A percentile compares a stretch with the other conserved stretches of the same genome.
Conservation (phyloP, 176 grass and related monocot species). For the Rhynchospora breviuscula region DNA sequence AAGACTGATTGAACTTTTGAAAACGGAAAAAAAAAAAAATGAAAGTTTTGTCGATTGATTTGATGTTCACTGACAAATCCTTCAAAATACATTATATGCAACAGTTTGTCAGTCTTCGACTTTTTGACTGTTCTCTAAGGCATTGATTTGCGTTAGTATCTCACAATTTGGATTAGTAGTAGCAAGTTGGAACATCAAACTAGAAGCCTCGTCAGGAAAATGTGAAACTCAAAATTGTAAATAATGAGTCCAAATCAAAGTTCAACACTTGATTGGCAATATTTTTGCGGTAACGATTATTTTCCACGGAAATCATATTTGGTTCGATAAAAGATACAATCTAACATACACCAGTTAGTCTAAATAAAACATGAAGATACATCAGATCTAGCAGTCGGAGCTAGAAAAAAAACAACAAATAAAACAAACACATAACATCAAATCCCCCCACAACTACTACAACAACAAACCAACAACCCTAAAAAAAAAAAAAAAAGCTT, state of each 20-base stretch:
- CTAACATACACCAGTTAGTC: background rate
- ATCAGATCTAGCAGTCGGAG: background rate
- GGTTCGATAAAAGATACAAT: background rate
- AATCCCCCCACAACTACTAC: background rate
- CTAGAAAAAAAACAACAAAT: constrained; percentile 8
- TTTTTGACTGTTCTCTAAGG: no score
- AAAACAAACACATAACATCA: background rate
- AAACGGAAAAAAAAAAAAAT: background rate
- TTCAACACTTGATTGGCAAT: background rate
- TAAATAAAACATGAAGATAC: constrained; percentile 29
- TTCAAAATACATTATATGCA: no score
- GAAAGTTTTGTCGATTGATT: no score
- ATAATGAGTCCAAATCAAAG: background rate
- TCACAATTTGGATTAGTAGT: background rate
- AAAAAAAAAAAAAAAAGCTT: constrained; percentile 18
- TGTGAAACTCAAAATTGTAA: background rate
- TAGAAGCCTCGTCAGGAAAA: background rate
- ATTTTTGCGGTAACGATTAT: background rate
- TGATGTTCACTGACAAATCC: no score
- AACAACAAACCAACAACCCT: background rate
- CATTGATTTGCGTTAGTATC: no score
- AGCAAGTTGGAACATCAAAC: background rate
- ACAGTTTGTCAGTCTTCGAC: no score
- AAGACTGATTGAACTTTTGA: background rate
- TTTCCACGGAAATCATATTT: background rate